These are phyloP conservation scores for Sporothrix dimorphospora DNA, from an alignment of 2,329 filamentous ascomycete genomes.

Conservation along the genomic window DNA sequence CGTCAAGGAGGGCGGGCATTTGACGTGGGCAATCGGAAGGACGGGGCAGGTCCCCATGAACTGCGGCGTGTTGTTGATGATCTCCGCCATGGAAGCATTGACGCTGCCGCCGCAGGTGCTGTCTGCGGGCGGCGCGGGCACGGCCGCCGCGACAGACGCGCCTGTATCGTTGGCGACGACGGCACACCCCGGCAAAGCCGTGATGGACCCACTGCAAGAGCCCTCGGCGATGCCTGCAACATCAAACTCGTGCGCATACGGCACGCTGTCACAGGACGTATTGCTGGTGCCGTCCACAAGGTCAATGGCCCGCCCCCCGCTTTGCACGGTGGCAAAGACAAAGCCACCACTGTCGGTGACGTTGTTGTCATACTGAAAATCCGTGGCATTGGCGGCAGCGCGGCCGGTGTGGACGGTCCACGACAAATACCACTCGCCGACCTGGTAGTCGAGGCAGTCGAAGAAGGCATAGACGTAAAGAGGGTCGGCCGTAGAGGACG, in stretches of 20 bases:
- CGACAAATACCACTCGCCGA: conserved; percentile 8
- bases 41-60: neutral
- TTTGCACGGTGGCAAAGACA: conserved; percentile 3
- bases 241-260: neutral
- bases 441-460: neutral
- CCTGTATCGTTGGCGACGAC: conserved; percentile 10
- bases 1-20: neutral
- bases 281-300: neutral
- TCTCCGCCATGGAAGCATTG: neutral
- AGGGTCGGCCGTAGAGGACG: neutral
- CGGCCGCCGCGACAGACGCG: neutral
- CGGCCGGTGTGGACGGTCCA: conserved; percentile 5
- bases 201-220: neutral
- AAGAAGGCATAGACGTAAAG: neutral
- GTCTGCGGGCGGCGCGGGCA: neutral
- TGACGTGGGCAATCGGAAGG: conserved; percentile 2
- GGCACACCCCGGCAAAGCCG: neutral
- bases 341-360: conserved; percentile 9
- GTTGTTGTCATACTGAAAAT: neutral
- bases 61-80: neutral
- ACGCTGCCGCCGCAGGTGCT: neutral
- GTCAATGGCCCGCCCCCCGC: neutral
- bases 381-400: neutral
- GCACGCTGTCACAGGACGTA: neutral
- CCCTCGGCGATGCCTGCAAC: conserved; percentile 8